phyloP scores from a whole-genome alignment of 2,329 filamentous ascomycete genomes.

The Botrytis aclada region DNA sequence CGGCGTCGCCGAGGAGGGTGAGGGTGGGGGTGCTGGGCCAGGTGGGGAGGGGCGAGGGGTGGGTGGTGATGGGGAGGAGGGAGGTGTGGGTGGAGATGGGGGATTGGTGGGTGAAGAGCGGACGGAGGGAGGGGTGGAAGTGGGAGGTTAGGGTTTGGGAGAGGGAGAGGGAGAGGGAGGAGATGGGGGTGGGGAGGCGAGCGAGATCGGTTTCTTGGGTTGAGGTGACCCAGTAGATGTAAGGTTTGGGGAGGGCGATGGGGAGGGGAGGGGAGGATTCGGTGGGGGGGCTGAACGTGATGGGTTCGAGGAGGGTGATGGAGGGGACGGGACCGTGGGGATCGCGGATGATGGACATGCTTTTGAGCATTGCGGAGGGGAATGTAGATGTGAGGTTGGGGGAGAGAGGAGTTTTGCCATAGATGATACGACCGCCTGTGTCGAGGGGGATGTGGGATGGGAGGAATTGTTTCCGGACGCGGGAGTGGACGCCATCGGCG shows the following conservation, averaged over 20 bases:
- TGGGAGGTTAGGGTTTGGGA: neutral
- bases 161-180: neutral
- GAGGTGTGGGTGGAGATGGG: no score
- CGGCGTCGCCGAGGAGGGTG: neutral
- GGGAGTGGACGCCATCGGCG: neutral
- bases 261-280: neutral
- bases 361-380: constrained; percentile 1
- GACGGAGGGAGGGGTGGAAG: neutral
- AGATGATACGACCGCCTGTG: constrained; percentile 40
- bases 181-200: neutral
- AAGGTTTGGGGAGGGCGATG: neutral
- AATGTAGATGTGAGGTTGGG: constrained; percentile 26
- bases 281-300: neutral
- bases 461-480: constrained; percentile 23
- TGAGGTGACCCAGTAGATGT: neutral
- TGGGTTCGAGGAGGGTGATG: neutral
- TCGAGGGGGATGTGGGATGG: constrained; percentile 40
- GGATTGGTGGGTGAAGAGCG: neutral
- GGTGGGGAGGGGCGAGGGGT: neutral
- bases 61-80: neutral
- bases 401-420: constrained; percentile 41
- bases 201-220: neutral
- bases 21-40: neutral
- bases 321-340: neutral
- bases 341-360: neutral